phyloP scores from a whole-genome alignment of 2,329 filamentous ascomycete genomes.

The Ophiostoma novo-ulmi region DNA sequence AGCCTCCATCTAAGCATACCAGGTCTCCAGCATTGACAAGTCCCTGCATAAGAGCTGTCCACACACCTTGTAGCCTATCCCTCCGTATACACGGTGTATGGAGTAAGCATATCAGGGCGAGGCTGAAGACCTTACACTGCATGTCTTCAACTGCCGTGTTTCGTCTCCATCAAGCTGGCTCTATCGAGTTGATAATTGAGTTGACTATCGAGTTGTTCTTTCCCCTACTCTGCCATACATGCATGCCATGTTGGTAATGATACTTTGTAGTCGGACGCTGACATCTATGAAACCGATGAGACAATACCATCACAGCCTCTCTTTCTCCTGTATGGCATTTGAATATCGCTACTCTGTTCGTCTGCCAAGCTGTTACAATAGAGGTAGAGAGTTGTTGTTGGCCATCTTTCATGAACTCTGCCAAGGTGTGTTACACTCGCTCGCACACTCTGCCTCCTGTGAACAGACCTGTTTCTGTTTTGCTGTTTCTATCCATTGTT shows the following conservation, averaged over 20 bases:
- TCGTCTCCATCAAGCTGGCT: not conserved
- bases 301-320: not conserved
- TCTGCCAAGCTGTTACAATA: not conserved
- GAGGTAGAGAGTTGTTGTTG: too few species aligned
- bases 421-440: not conserved
- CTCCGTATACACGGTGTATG: not conserved
- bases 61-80: not conserved
- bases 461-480: not conserved
- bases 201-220: not conserved
- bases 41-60: not conserved
- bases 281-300: not conserved
- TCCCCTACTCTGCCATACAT: not conserved
- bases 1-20: not conserved
- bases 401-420: too few species aligned
- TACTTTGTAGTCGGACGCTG: not conserved
- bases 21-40: not conserved
- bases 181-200: too few species aligned
- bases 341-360: constrained; percentile 1
- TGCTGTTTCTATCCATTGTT: not conserved
- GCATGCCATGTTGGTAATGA: too few species aligned
- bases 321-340: not conserved
- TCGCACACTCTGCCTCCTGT: not conserved
- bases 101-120: not conserved
- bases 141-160: not conserved
- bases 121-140: not conserved